Evolutionary conservation across 176 grass and related monocot species (phyloP), one percentile per base, ranked within the genome.

Genomic region (Panicum miliaceum): DNA sequence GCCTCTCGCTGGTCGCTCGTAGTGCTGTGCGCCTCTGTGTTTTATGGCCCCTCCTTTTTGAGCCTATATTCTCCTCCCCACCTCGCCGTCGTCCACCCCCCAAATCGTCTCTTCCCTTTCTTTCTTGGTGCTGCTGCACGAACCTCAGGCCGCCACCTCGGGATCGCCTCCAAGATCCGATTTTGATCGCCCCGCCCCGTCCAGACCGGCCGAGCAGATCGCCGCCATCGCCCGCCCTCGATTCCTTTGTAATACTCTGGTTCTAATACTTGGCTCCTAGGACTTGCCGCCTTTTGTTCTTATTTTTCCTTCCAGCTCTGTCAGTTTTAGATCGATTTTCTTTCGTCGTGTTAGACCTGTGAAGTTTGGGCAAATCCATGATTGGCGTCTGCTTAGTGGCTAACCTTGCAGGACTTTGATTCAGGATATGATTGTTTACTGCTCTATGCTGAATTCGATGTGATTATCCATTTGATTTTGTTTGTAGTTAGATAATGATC

Each of bases 111-210:
- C 41, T 50, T 42, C 29, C 19, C 77, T 79, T 54, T 82, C 72
- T 45, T n/a, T 32, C 29, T 81, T 57, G 64, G 53, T 85, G 77
- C 36, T 14, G 56, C 58, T 54, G 37, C 84, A 80, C 84, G 63
- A 81, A 51, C 62, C 8, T 76, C 3, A 69, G 27, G 56, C 46
- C 59, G 58, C n/a, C 69, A 4, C 82, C 87, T 65, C 38, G 48
- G 76, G 77, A 84, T 78, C 68, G 38, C 35, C 37, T 27, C 75
- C 67, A 61, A 68, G 37, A 64, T 77, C 78, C 22, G 63, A 77
- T 77, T 89, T 54, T 85, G 54, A 34, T 56, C 78, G 34, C 13
- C 5, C 7, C 37, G 27, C 12, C 14, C 70, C 73, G 65, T 59
- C 29, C 16, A 62, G 38, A 78, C 7, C 36, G 2, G 2, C 35